These are phyloP conservation scores for Acacia melanoxylon DNA, from an alignment of 306 rosid species.

Conservation along the genomic window DNA sequence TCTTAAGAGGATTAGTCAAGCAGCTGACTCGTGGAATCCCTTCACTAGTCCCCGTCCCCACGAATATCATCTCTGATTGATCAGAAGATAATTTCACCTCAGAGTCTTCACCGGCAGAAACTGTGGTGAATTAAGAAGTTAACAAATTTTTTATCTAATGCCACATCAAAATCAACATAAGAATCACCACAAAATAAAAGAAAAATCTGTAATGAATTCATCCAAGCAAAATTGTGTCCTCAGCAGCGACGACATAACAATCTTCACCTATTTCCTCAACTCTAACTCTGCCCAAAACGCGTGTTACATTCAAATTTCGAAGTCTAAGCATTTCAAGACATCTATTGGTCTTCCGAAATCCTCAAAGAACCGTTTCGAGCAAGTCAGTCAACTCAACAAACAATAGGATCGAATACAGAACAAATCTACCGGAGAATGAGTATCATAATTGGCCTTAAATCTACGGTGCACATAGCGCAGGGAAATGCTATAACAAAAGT, in stretches of 20 bases:
- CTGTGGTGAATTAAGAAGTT: slow-evolving; percentile 41
- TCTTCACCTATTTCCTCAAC: background rate
- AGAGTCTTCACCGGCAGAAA: slow-evolving; percentile 38
- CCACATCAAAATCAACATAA: background rate
- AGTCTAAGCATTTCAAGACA: background rate
- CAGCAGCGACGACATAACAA: background rate
- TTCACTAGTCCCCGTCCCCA: slow-evolving; percentile 97
- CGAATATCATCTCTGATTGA: slow-evolving; percentile 64
- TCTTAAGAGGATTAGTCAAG: slow-evolving; percentile 70
- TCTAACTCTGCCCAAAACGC: background rate
- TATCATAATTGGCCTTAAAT: background rate
- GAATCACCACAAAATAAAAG: background rate
- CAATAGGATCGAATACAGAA: background rate
- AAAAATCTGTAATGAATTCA: background rate
- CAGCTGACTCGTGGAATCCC: slow-evolving; percentile 94
- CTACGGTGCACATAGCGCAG: background rate
- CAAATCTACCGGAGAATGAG: background rate
- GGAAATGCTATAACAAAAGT: background rate
- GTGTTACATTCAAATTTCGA: background rate
- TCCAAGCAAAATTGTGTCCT: background rate
- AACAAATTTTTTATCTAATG: slow-evolving; percentile 26
- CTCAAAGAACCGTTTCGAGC: background rate
- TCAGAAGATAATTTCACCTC: slow-evolving; percentile 33
- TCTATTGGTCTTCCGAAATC: background rate
- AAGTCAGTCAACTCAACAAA: background rate